Conservation (phyloP, 1,284 basidiomycete species). For the Puccinia horiana region DNA sequence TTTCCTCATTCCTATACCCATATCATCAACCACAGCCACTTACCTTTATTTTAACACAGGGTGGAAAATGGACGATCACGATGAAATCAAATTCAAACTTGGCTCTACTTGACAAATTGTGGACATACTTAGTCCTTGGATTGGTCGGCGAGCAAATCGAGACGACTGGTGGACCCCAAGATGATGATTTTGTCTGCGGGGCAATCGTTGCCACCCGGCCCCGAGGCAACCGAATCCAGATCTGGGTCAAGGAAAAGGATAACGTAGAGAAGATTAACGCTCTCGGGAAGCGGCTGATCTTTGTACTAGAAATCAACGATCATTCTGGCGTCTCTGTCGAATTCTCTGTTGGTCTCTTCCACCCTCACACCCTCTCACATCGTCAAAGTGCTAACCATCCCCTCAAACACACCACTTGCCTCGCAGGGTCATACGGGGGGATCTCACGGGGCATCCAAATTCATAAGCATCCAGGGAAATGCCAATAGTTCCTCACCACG, state of each 20-base stretch:
- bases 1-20: too few relatives aligned
- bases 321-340: slow-evolving; percentile 37
- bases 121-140: slow-evolving; percentile 86
- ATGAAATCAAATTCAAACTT: slow-evolving; percentile 73
- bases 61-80: slow-evolving; percentile 91
- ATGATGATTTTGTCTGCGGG: slow-evolving; percentile 44
- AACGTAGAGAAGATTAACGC: slow-evolving; percentile 79
- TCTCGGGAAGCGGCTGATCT: slow-evolving; percentile 77
- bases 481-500: background rate
- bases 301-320: slow-evolving; percentile 75
- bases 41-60: slow-evolving; percentile 57
- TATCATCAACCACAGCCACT: too few relatives aligned
- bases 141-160: slow-evolving; percentile 87
- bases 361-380: background rate
- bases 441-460: slow-evolving; percentile 25
- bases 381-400: background rate
- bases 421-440: slow-evolving; percentile 25
- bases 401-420: background rate
- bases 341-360: slow-evolving; percentile 9
- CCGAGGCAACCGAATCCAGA: slow-evolving; percentile 83
- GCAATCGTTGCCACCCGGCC: slow-evolving; percentile 78
- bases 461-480: slow-evolving; percentile 36
- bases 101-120: slow-evolving; percentile 76
- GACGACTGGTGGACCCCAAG: slow-evolving; percentile 27
- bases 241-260: slow-evolving; percentile 80